Conservation (phyloP, 257 asterid species). For the Petunia secreta region DNA sequence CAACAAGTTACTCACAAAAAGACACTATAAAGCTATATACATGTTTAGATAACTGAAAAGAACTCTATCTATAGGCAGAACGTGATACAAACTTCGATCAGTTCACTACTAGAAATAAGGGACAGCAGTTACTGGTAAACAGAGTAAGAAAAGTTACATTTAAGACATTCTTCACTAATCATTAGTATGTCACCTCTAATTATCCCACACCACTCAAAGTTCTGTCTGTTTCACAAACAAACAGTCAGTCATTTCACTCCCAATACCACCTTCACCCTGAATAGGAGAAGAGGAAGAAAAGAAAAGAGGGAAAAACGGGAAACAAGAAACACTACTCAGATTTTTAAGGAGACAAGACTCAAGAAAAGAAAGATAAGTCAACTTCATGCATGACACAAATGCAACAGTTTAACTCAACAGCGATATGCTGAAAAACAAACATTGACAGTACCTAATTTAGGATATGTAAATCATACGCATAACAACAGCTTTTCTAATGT, state of each 20-base stretch:
- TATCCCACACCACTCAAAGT: background rate
- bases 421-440: conserved; percentile 8
- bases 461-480: background rate
- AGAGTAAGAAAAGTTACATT: background rate
- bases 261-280: conserved; percentile 1
- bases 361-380: background rate
- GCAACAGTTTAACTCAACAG: conserved; percentile 8
- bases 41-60: background rate
- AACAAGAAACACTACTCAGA: background rate
- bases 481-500: background rate
- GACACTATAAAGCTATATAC: background rate
- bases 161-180: background rate
- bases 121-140: background rate
- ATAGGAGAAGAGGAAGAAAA: background rate
- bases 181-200: background rate
- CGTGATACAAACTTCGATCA: background rate
- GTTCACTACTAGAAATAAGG: background rate
- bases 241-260: background rate
- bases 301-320: background rate
- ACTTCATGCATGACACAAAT: background rate
- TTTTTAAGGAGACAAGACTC: background rate
- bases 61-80: background rate
- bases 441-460: background rate
- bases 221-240: background rate
- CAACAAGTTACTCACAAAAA: background rate